These are phyloP conservation scores for Pseudonitzschia pungens DNA, from an alignment of 108 stramenopile species.

Conservation along the genomic window DNA sequence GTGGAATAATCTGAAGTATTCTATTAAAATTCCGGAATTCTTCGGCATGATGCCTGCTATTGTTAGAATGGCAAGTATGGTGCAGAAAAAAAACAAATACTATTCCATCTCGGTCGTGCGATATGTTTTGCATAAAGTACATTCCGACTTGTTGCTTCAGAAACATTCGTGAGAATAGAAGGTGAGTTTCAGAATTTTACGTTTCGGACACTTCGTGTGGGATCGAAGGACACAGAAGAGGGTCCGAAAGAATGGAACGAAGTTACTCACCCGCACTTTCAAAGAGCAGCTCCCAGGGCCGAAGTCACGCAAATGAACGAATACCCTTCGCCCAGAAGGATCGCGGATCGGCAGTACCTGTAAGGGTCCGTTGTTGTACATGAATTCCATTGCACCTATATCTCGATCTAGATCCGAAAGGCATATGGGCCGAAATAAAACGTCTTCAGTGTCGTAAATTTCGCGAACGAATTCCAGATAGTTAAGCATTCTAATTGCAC, in stretches of 20 bases:
- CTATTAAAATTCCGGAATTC: not conserved
- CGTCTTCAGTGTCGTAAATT: constrained; percentile 3
- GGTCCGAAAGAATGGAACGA: not conserved
- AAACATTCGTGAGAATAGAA: not conserved
- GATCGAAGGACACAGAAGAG: not conserved
- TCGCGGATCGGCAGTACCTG: constrained; percentile 34
- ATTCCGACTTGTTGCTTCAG: constrained; percentile 3
- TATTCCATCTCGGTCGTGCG: not conserved
- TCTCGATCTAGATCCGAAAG: not conserved
- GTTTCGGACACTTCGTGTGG: not conserved
- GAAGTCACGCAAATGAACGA: constrained; percentile 9
- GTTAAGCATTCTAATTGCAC: not conserved
- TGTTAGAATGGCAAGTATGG: not conserved
- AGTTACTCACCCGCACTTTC: not conserved
- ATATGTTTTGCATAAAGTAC: not conserved
- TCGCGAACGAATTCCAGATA: constrained; percentile 1
- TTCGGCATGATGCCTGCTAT: not conserved
- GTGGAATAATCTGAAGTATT: not conserved
- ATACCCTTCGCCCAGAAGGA: constrained; percentile 25
- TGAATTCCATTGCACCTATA: not conserved
- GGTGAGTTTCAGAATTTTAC: not conserved
- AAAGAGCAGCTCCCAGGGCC: not conserved
- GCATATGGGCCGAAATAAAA: constrained; percentile 1
- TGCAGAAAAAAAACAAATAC: not conserved
- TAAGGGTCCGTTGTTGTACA: not conserved